Conservation (phyloP, 2,329 filamentous ascomycete genomes). For the Neurospora sp. region DNA sequence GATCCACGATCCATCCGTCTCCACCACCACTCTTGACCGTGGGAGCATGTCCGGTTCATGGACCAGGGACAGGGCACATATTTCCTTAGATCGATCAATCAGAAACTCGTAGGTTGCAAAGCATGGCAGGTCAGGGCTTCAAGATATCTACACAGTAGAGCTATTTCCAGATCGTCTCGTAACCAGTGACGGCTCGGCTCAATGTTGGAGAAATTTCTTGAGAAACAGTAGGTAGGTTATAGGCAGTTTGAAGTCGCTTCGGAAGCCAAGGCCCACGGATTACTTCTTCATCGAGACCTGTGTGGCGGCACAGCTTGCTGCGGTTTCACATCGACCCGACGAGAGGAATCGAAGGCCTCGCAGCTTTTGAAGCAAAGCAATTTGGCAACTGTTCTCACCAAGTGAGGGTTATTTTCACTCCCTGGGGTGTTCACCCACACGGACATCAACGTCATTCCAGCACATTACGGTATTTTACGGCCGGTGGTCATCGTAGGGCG, state of each 20-base stretch:
- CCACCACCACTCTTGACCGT: background rate
- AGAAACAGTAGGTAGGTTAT: background rate
- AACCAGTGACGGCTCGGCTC: background rate
- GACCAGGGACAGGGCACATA: background rate
- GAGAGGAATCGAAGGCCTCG: background rate
- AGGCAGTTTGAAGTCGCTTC: background rate
- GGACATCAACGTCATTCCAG: background rate
- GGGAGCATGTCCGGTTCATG: background rate
- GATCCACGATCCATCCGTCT: background rate
- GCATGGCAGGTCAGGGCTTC: background rate
- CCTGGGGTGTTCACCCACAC: background rate
- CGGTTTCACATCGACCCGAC: background rate
- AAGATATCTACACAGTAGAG: background rate
- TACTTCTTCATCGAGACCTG: background rate
- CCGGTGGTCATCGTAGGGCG: background rate
- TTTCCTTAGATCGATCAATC: background rate
- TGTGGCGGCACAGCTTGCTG: background rate
- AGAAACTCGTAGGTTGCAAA: background rate
- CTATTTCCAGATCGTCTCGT: too few species aligned
- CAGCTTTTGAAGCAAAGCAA: background rate
- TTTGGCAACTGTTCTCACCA: background rate
- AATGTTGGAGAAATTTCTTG: background rate
- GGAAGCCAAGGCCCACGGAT: background rate
- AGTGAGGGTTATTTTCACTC: background rate
- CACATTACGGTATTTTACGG: background rate